Percentiles rank a stretch among this genome's conserved stretches.
Evolutionary conservation across 352 stramenopile species (phyloP).

Genomic region (Aphanomyces euteiches): DNA sequence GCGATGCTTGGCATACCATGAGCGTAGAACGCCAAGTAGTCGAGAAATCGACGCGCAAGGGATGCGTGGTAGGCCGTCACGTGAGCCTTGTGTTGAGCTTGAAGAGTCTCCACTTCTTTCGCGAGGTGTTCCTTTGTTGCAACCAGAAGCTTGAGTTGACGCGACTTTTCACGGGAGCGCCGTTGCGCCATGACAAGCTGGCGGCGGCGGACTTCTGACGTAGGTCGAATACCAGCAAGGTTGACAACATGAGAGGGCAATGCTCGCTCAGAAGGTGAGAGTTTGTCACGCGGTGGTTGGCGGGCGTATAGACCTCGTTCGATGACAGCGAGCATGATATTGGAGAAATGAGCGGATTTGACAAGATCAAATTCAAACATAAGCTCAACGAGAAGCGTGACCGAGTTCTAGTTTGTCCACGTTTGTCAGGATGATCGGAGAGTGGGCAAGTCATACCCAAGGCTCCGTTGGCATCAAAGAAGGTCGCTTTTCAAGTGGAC

Average conservation of each 20-base stretch:
- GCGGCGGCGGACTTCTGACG: constrained; percentile 3
- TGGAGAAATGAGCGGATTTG: not conserved
- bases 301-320: not conserved
- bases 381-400: too few relatives aligned
- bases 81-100: not conserved
- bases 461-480: too few relatives aligned
- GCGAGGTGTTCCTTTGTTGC: not conserved
- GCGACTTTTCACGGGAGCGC: not conserved
- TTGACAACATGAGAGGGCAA: constrained; percentile 14
- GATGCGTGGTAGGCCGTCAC: not conserved
- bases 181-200: not conserved
- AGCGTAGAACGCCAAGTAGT: constrained; percentile 4
- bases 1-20: too few relatives aligned
- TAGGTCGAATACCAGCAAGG: not conserved
- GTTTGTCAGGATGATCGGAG: too few relatives aligned
- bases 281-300: not conserved
- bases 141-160: not conserved
- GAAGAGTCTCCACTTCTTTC: not conserved
- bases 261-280: not conserved
- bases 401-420: too few relatives aligned
- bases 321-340: not conserved
- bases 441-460: too few relatives aligned
- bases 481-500: too few relatives aligned
- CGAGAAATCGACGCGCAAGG: constrained; percentile 1
- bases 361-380: not conserved